phyloP scores from a whole-genome alignment of 495 filamentous ascomycete species.

The Umbilicaria muhlenbergii region DNA sequence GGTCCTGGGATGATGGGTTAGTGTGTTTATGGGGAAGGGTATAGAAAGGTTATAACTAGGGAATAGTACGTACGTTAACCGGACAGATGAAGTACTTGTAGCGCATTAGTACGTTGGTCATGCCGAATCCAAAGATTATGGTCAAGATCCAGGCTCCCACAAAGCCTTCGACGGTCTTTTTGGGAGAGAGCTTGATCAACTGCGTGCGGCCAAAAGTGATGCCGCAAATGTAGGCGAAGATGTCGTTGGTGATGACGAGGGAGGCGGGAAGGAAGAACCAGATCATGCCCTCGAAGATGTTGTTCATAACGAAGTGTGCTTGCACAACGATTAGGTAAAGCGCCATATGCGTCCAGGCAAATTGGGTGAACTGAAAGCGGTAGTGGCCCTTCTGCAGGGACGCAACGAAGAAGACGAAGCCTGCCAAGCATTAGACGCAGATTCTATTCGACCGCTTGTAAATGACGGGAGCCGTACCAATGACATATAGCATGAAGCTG shows the following conservation, averaged over 20 bases:
- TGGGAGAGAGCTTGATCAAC: slow-evolving; percentile 93
- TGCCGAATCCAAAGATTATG: slow-evolving; percentile 62
- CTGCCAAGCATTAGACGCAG: slow-evolving; percentile 26
- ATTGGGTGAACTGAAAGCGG: slow-evolving; percentile 96
- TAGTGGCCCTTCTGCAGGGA: slow-evolving; percentile 94
- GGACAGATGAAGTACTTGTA: slow-evolving; percentile 98
- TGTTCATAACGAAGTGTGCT: slow-evolving; percentile 99
- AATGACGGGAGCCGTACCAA: slow-evolving; percentile 44
- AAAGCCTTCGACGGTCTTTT: slow-evolving; percentile 99
- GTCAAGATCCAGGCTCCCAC: slow-evolving; percentile 95
- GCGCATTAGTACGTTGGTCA: slow-evolving; percentile 78
- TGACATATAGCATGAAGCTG: slow-evolving; percentile 92
- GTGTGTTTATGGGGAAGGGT: background rate
- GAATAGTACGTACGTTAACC: slow-evolving; percentile 46
- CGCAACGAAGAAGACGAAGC: slow-evolving; percentile 96
- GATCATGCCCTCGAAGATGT: slow-evolving; percentile 98
- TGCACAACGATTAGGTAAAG: slow-evolving; percentile 96
- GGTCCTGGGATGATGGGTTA: slow-evolving; percentile 35
- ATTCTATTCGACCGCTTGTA: background rate
- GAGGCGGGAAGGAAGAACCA: slow-evolving; percentile 98
- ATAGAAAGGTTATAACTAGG: background rate
- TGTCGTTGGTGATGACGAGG: slow-evolving; percentile 96
- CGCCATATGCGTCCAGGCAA: slow-evolving; percentile 99
- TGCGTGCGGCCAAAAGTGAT: slow-evolving; percentile 95
- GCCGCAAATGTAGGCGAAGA: slow-evolving; percentile 94